Evolutionary conservation across 2,329 filamentous ascomycete genomes (phyloP), one percentile per base, ranked within the genome.

Genomic region (Rhexocercosporidium sp.): DNA sequence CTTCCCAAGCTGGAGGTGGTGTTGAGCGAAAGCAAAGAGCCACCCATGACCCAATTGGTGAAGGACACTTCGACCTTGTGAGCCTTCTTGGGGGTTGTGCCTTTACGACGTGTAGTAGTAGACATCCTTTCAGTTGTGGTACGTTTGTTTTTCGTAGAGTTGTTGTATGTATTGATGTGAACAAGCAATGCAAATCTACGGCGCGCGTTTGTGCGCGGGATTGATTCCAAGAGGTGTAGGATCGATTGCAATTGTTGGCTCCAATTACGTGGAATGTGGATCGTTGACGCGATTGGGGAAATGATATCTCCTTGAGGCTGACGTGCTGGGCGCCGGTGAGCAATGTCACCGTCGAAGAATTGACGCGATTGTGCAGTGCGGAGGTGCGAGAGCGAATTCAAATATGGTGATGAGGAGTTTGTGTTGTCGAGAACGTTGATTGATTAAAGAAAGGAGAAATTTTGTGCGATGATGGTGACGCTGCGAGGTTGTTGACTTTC

Each of bases 21-120:
- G 18, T 22, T 63, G 49, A 63, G 47, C 27, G 67, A 69, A 41
- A 74, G 27, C n/a, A 77, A 66, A 3, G 70, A 68, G 47, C 75
- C 74, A 18, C 75, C 74, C 12, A 75, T 65, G 3, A 74, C 63
- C 75, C 75, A 77, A 53, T 70, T 74, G n/a, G 71, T 72, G 44
- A 77, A 72, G 34, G 73, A 75, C 41, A 75, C n/a, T 14, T 68
- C 65, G 9, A 75, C 56, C 47, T 72, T 74, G 18, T 64, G 67
- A 20, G 56, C 59, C 62, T 71, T 64, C 25, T 65, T 31, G 20
- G 31, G 12, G 5, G 62, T 46, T 44, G 61, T 49, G 53, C 67
- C 57, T 14, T 64, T 61, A 39, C 46, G 25, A 41, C 29, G 46
- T 41, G 39, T 34, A 9, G 61, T 14, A 3, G 61, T 9, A 7